A percentile compares a stretch with the other conserved stretches of the same genome.
phyloP scores from a whole-genome alignment of 1,139 yeast genomes.

The Maudiozyma humilis region DNA sequence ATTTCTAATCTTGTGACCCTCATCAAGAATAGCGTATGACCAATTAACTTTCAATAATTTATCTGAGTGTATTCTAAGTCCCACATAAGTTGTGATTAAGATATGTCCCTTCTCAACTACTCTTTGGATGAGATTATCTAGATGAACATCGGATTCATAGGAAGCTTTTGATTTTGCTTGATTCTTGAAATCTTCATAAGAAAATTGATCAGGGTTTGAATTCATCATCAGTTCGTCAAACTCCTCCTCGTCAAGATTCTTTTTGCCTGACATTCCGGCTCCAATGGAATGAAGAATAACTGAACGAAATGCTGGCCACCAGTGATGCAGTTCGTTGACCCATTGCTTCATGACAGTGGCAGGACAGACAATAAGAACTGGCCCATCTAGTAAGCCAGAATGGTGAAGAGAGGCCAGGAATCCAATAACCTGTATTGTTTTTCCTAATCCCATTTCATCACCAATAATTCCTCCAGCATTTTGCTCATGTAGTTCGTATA shows the following conservation, averaged over 20 bases:
- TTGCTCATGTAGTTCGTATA: slow-evolving; percentile 74
- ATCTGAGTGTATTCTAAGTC: slow-evolving; percentile 69
- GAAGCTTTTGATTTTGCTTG: slow-evolving; percentile 22
- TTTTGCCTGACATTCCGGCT: slow-evolving; percentile 58
- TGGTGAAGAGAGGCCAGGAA: slow-evolving; percentile 87
- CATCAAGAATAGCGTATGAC: slow-evolving; percentile 90
- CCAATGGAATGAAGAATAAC: slow-evolving; percentile 89
- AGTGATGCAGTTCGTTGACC: slow-evolving; percentile 89
- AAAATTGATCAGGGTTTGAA: slow-evolving; percentile 40
- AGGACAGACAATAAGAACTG: slow-evolving; percentile 84
- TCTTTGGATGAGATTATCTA: slow-evolving; percentile 30
- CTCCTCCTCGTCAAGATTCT: slow-evolving; percentile 38
- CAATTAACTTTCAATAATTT: slow-evolving; percentile 62
- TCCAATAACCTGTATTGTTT: slow-evolving; percentile 84
- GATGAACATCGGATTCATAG: slow-evolving; percentile 24
- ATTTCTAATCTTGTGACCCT: slow-evolving; percentile 92
- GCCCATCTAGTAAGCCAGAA: slow-evolving; percentile 64
- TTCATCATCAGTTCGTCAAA: slow-evolving; percentile 36
- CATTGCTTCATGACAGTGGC: slow-evolving; percentile 94
- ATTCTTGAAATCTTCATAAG: slow-evolving; percentile 30
- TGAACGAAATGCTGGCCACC: slow-evolving; percentile 96
- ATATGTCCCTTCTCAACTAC: slow-evolving; percentile 58
- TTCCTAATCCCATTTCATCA: slow-evolving; percentile 97
- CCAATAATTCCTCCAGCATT: slow-evolving; percentile 92
- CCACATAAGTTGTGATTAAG: slow-evolving; percentile 85